phyloP scores from a whole-genome alignment of 2,329 filamentous ascomycete genomes.

The Fusarium brevicatenulatum region DNA sequence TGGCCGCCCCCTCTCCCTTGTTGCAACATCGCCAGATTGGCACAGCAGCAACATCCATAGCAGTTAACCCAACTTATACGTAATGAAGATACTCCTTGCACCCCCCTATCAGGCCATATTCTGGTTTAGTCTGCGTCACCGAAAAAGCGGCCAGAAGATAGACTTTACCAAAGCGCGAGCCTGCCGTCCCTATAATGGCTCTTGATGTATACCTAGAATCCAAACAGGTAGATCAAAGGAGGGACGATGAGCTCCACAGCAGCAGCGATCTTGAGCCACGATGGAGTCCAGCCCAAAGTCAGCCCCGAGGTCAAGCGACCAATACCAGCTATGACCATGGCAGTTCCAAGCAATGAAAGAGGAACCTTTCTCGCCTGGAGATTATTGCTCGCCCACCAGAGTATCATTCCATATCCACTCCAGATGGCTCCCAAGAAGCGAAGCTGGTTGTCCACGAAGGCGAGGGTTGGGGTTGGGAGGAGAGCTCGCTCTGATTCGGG shows the following conservation, averaged over 20 bases:
- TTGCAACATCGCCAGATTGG: rapidly evolving
- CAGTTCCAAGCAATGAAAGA: neutral
- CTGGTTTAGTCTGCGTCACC: neutral
- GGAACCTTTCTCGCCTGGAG: neutral
- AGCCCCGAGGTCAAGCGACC: neutral
- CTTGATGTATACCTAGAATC: neutral
- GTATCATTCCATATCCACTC: neutral
- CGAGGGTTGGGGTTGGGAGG: neutral
- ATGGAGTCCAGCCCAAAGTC: neutral
- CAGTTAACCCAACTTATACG: no score
- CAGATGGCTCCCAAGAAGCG: constrained; percentile 4
- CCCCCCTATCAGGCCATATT: no score
- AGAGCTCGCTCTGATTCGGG: neutral
- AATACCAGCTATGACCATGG: neutral
- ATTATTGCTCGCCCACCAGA: constrained; percentile 2
- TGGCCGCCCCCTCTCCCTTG: neutral
- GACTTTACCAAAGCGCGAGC: neutral
- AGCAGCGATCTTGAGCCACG: constrained; percentile 5
- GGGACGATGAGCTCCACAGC: neutral
- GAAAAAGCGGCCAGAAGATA: neutral
- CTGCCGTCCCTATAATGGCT: rapidly evolving
- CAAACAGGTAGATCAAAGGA: constrained; percentile 1
- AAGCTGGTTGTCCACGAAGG: constrained; percentile 2
- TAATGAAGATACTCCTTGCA: no score
- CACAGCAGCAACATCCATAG: neutral